Evolutionary conservation across 345 rosid genomes (phyloP), one percentile per base, ranked within the genome.

Genomic region (Rhodamnia rubescens): DNA sequence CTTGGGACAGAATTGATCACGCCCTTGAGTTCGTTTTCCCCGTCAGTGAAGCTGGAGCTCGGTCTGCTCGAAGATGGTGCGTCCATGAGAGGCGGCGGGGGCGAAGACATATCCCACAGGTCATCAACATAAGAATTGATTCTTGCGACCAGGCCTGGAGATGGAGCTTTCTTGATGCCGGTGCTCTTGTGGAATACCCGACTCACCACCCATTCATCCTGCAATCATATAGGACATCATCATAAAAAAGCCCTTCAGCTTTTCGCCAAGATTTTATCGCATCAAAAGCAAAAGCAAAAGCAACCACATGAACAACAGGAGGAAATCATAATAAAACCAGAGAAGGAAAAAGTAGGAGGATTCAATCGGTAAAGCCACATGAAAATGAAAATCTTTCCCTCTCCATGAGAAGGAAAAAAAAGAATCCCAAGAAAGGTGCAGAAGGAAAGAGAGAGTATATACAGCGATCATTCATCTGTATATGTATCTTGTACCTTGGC

Each of bases 201-300:
- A 91, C 98, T 87, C 78, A 96, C 98, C 83, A 94, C 98, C 99
- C 99, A 97, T 90, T 95, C 99, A 88, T 94, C 98, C 99, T 97
- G 93, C 40, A 87, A 89, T n/a, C 29, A 81, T 44, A 40, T 12
- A 49, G 57, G 27, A 32, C 22, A 50, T 69, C 26, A 36, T 32
- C 61, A 56, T 59, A 36, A 32, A 2, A 69, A 36, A 36, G 24
- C 78, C 75, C 44, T 69, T 11, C 47, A 40, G 47, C 78, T 69
- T 69, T 69, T 69, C 20, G 54, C 55, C 83, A 81, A 81, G 83
- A 81, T 81, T 32, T 69, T 29, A 21, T 52, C 83, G 11, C 83
- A 18, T 5, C 78, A 8, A 69, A 69, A 32, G 78, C 78, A 8
- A 69, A 69, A 69, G 78, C 78, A 69, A 69, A 69, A 69, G 78